phyloP scores from a whole-genome alignment of 1,284 basidiomycete species.

The Ustilago tritici region DNA sequence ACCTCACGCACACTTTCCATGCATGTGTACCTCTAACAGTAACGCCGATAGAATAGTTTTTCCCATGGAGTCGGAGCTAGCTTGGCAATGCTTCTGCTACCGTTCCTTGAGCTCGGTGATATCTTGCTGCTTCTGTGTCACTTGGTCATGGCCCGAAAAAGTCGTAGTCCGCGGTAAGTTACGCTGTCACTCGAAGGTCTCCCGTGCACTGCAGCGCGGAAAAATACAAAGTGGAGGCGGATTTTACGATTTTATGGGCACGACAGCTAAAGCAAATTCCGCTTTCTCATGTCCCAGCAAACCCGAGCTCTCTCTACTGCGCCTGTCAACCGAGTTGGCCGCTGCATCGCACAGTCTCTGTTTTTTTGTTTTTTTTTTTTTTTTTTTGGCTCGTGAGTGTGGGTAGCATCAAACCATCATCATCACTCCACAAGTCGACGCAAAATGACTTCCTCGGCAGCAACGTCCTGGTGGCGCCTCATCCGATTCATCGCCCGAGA shows the following conservation, averaged over 20 bases:
- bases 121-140: not conserved
- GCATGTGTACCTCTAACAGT: not conserved
- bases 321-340: no score
- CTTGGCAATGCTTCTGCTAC: not conserved
- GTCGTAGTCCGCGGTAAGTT: constrained; percentile 6
- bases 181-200: no score
- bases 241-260: constrained; percentile 10
- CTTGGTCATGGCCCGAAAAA: not conserved
- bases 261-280: not conserved
- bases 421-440: not conserved
- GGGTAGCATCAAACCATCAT: not conserved
- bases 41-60: not conserved
- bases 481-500: constrained; percentile 60
- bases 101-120: not conserved
- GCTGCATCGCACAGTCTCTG: no score
- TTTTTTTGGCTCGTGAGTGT: no score
- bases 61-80: not conserved
- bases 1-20: not conserved
- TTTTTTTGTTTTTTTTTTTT: no score
- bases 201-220: not conserved
- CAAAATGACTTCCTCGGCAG: not conserved
- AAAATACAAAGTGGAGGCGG: constrained; percentile 19
- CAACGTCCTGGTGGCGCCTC: constrained; percentile 50
- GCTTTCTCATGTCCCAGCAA: not conserved
- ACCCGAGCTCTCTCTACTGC: not conserved